Percentiles rank a stretch among this genome's conserved stretches.
Evolutionary conservation across 345 rosid genomes (phyloP).

Genomic region (Limnanthes douglasii): DNA sequence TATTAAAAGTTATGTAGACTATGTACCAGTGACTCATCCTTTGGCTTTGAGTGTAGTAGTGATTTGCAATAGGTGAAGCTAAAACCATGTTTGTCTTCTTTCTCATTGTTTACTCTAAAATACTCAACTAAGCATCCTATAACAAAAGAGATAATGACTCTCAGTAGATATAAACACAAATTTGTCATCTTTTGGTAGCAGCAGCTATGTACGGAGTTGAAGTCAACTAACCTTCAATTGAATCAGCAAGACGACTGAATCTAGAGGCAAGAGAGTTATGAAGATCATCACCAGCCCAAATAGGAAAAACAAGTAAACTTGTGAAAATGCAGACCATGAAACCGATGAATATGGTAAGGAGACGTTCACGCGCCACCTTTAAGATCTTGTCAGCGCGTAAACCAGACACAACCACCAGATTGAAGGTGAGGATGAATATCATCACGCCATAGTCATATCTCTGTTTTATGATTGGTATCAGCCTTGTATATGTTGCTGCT

Average conservation of each 20-base stretch:
- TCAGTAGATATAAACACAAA: not conserved
- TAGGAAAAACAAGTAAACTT: slow-evolving; percentile 50
- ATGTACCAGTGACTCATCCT: slow-evolving; percentile 46
- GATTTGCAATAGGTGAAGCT: slow-evolving; percentile 23
- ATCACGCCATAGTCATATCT: slow-evolving; percentile 55
- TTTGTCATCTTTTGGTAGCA: not conserved
- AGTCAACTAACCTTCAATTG: slow-evolving; percentile 54
- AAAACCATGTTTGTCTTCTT: slow-evolving; percentile 14
- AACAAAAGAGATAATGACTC: too few relatives aligned
- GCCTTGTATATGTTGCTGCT: slow-evolving; percentile 50
- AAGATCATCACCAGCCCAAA: slow-evolving; percentile 89
- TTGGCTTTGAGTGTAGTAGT: slow-evolving; percentile 33
- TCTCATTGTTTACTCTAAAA: slow-evolving; percentile 11
- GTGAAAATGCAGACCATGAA: slow-evolving; percentile 39
- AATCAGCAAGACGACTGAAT: slow-evolving; percentile 37
- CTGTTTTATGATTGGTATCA: slow-evolving; percentile 39
- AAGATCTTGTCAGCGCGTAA: slow-evolving; percentile 32
- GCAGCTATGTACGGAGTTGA: too few relatives aligned
- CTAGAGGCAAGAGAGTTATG: slow-evolving; percentile 41
- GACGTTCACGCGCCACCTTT: slow-evolving; percentile 44
- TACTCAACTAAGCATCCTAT: slow-evolving; percentile 30
- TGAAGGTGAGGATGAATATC: slow-evolving; percentile 80
- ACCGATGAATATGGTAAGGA: slow-evolving; percentile 54
- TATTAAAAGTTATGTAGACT: not conserved
- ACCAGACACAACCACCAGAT: slow-evolving; percentile 58